Base-by-base conservation (phyloP, 176 grass and related monocot genomes). In the Musa troglodytarum region DNA sequence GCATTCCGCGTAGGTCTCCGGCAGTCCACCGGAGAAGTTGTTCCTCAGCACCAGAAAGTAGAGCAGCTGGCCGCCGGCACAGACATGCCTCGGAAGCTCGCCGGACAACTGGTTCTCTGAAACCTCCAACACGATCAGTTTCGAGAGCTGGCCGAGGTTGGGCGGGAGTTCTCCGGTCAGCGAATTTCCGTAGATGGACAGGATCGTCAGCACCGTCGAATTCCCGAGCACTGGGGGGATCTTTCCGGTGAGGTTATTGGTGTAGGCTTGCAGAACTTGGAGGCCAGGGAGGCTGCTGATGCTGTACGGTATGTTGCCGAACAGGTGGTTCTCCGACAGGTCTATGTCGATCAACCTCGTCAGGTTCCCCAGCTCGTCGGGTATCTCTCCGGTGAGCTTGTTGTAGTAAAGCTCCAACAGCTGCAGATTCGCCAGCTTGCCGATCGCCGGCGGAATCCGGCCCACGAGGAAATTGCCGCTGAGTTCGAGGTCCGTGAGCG, bases 331-430 rank as follows among this genome's bases (percentile, higher is more conserved):
- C 70, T 92, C 95, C 2, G 95, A 99, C 14, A 99, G 25, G 63
- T 99, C 95, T 59, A 94, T 82, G 77, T 99, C 95, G 53, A 74
- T 78, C 75, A 99, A 83, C 10, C 51, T 19, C 22, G 90, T 87
- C 51, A 99, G 83, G 69, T 99, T 99, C 50, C 88, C 88, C 16
- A 99, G 83, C 69, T 89, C 95, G 4, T 58, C 63, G 3, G 95
- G 95, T 50, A 99, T 77, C 53, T 50, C 73, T 34, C 90, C 88
- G 1, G 54, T 80, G 0, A 94, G 81, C 11, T 75, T 0, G 86
- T 99, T 99, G 84, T 99, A 99, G 78, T 99, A 99, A 71, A 99
- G 91, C 83, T 99, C 95, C 1, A 99, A 80, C n/a, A 92, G 53
- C 82, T 78, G 61, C 15, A 99, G 84, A 17, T 87, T 78, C 1